These are phyloP conservation scores for Raddia guianensis DNA, from an alignment of 176 grass and related monocot species.

Conservation along the genomic window DNA sequence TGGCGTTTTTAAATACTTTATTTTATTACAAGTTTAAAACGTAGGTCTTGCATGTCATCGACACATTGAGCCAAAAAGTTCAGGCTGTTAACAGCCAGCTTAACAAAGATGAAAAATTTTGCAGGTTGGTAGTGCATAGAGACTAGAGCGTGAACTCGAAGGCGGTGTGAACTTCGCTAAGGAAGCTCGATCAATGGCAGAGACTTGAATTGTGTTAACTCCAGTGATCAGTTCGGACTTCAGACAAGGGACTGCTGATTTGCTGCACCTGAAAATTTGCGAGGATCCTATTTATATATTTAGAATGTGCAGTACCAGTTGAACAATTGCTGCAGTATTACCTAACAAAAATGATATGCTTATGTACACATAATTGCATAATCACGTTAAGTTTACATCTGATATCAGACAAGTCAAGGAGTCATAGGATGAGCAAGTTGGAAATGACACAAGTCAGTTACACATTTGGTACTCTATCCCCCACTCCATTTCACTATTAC, in stretches of 20 bases:
- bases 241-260: background rate
- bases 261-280: background rate
- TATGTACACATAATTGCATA: background rate
- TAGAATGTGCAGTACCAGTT: background rate
- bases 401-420: background rate
- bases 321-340: slow-evolving; percentile 1
- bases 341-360: background rate
- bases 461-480: no score
- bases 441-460: background rate
- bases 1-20: no score
- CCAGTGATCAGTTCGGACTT: background rate
- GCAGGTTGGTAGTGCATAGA: slow-evolving; percentile 4
- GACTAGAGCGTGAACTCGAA: background rate
- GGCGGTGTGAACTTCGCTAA: background rate
- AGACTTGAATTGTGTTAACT: background rate
- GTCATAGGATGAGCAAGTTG: background rate
- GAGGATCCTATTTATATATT: background rate
- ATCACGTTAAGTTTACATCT: background rate
- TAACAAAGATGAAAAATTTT: background rate
- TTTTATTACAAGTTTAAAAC: no score
- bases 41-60: no score
- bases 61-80: no score
- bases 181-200: background rate
- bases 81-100: slow-evolving; percentile 13
- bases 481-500: no score